phyloP scores from a whole-genome alignment of 2,329 filamentous ascomycete genomes.

The Diatrype stigma region DNA sequence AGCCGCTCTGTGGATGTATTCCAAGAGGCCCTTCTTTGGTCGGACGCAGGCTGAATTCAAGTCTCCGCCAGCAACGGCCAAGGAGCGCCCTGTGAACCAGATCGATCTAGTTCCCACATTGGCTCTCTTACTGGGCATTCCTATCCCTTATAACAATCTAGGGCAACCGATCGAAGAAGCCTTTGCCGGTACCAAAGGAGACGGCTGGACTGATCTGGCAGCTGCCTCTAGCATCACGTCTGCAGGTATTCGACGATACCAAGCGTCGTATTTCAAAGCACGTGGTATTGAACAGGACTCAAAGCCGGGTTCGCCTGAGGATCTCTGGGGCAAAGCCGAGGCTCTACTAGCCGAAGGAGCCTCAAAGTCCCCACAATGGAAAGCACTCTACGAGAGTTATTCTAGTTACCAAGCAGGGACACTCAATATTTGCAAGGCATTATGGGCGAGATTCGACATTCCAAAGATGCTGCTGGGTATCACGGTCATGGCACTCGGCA shows the following conservation, averaged over 20 bases:
- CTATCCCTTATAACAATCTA: conserved; percentile 94
- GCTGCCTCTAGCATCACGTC: conserved; percentile 72
- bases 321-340: conserved; percentile 56
- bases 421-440: conserved; percentile 69
- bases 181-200: conserved; percentile 67
- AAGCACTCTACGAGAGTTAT: conserved; percentile 54
- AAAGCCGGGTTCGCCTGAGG: conserved; percentile 48
- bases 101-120: conserved; percentile 95
- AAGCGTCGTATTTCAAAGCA: conserved; percentile 73
- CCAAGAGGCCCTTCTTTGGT: conserved; percentile 80
- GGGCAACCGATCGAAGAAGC: conserved; percentile 92
- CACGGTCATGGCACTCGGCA: conserved; percentile 60
- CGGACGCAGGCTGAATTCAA: conserved; percentile 59
- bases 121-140: conserved; percentile 80
- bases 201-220: conserved; percentile 73
- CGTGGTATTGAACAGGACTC: conserved; percentile 62
- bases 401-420: conserved; percentile 73
- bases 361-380: conserved; percentile 35
- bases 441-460: conserved; percentile 93
- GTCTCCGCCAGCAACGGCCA: conserved; percentile 65
- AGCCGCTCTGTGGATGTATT: conserved; percentile 97
- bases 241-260: conserved; percentile 86
- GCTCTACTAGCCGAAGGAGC: conserved; percentile 26
- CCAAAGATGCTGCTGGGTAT: conserved; percentile 81
- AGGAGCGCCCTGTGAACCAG: conserved; percentile 71